Conservation (phyloP, 139 green algal species). For the Chlamydomonas incerta region DNA sequence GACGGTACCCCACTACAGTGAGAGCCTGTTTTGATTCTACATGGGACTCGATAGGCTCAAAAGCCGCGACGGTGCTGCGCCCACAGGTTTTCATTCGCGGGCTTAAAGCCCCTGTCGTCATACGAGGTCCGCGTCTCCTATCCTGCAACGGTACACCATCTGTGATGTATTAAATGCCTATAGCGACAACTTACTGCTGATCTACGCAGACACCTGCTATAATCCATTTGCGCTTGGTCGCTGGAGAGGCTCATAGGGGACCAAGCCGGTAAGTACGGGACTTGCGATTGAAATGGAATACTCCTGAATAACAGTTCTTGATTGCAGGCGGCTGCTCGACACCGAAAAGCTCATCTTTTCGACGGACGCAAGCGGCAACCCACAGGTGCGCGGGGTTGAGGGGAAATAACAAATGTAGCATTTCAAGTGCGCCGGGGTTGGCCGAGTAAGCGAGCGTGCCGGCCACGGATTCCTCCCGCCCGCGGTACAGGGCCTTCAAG, state of each 20-base stretch:
- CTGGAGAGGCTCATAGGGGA: neutral
- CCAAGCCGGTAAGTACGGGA: neutral
- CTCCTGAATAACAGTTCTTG: neutral
- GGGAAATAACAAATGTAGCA: neutral
- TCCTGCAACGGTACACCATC: slow-evolving; percentile 54
- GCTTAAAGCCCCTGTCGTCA: slow-evolving; percentile 35
- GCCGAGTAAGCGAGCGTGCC: no score
- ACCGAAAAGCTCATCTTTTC: slow-evolving; percentile 62
- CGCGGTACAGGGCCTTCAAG: slow-evolving; percentile 39
- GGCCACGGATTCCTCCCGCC: no score
- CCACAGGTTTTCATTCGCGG: slow-evolving; percentile 25
- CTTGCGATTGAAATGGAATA: neutral
- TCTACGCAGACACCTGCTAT: neutral
- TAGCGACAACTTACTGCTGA: neutral
- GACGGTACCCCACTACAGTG: no score
- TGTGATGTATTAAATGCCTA: no score
- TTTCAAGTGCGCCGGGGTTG: no score
- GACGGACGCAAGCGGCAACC: slow-evolving; percentile 29
- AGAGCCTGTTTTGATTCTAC: no score
- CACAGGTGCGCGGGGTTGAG: slow-evolving; percentile 40
- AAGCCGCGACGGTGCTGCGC: no score
- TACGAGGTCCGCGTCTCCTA: slow-evolving; percentile 67
- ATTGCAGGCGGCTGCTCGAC: slow-evolving; percentile 55
- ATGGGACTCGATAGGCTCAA: no score
- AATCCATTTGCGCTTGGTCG: neutral